Conservation (phyloP, 805 yeast genomes). For the Starmera quercuum region DNA sequence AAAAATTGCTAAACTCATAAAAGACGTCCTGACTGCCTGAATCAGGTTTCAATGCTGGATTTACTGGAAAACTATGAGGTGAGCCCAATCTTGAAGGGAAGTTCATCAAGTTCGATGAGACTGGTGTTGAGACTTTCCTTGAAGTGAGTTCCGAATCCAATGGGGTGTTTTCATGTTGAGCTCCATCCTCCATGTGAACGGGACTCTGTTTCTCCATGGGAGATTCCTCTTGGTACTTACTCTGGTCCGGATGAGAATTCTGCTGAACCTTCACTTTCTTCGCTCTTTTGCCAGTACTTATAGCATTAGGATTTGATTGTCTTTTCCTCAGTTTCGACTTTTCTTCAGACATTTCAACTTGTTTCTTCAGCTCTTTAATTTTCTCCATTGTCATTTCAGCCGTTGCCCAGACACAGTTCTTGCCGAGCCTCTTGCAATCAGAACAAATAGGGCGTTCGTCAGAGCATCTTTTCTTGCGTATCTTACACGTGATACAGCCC, state of each 20-base stretch:
- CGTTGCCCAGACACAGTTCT: constrained; percentile 65
- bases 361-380: constrained; percentile 19
- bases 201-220: neutral
- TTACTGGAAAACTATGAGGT: no score
- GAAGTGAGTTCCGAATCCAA: neutral
- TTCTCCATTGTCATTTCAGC: constrained; percentile 28
- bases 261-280: neutral
- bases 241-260: neutral
- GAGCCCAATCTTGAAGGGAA: neutral
- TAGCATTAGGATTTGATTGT: neutral
- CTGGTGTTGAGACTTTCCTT: constrained; percentile 1
- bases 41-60: no score
- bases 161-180: neutral
- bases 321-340: constrained; percentile 4
- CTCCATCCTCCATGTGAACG: neutral
- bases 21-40: no score
- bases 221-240: neutral
- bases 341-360: constrained; percentile 18
- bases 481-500: constrained; percentile 67
- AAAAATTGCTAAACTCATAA: constrained; percentile 16
- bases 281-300: neutral
- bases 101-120: constrained; percentile 1
- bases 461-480: constrained; percentile 68
- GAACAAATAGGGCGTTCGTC: constrained; percentile 62
- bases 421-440: constrained; percentile 57